phyloP scores from a whole-genome alignment of 257 asterid species.

The Solanum arcanum region DNA sequence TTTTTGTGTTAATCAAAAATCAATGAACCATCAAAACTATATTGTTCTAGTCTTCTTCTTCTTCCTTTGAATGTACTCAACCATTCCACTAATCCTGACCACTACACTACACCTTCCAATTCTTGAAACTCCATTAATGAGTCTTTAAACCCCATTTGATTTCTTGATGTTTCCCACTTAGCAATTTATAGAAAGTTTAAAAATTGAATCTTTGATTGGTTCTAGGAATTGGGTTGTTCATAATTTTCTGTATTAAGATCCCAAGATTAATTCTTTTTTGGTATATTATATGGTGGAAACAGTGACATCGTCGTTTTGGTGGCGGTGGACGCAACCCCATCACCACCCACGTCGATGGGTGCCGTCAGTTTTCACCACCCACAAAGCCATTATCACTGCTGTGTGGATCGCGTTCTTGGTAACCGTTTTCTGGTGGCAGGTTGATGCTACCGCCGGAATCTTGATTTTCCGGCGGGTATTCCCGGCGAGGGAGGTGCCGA shows the following conservation, averaged over 20 bases:
- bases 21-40: neutral
- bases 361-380: constrained; percentile 16
- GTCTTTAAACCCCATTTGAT: neutral
- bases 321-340: constrained; percentile 10
- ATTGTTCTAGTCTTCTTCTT: neutral
- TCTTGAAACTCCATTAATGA: neutral
- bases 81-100: constrained; percentile 17
- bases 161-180: neutral
- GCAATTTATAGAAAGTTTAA: neutral
- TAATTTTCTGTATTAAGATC: neutral
- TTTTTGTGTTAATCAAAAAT: neutral
- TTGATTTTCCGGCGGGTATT: constrained; percentile 21
- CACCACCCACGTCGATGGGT: constrained; percentile 22
- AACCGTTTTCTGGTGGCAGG: constrained; percentile 29
- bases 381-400: constrained; percentile 13
- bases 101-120: constrained; percentile 27
- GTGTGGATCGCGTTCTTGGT: constrained; percentile 29
- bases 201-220: neutral
- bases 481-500: constrained; percentile 14
- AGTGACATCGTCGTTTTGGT: constrained; percentile 5
- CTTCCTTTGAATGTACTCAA: constrained; percentile 42
- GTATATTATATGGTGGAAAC: constrained; percentile 12
- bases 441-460: constrained; percentile 15
- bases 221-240: neutral
- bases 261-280: neutral